Percentiles rank a stretch among this genome's conserved stretches.
These are phyloP conservation scores for Metschnikowia sp. DNA, from an alignment of 805 yeast species.

Conservation along the genomic window DNA sequence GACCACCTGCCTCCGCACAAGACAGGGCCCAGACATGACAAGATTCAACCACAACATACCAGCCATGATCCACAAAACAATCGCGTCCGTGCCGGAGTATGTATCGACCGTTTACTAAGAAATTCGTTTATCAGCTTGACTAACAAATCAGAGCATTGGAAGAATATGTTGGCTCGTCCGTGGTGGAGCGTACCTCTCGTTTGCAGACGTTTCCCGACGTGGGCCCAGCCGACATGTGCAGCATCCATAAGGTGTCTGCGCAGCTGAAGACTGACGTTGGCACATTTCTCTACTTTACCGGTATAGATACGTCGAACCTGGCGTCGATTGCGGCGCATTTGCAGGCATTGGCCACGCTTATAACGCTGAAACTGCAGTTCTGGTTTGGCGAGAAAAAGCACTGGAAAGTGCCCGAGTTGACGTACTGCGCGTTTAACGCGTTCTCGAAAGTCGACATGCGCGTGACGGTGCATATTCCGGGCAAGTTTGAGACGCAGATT, in stretches of 20 bases:
- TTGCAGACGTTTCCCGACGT: constrained; percentile 58
- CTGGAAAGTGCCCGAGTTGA: constrained; percentile 69
- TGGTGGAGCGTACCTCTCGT: constrained; percentile 62
- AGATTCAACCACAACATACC: no score
- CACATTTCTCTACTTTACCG: constrained; percentile 70
- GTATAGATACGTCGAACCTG: constrained; percentile 71
- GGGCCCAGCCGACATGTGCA: constrained; percentile 70
- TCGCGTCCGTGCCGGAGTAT: constrained; percentile 40
- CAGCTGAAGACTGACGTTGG: constrained; percentile 53
- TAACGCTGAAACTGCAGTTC: constrained; percentile 55
- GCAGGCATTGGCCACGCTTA: constrained; percentile 62
- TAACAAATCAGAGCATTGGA: constrained; percentile 40
- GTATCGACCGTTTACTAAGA: constrained; percentile 8
- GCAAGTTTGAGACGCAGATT: constrained; percentile 57
- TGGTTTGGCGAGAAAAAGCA: constrained; percentile 78
- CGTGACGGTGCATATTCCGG: constrained; percentile 73
- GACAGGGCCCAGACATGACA: no score
- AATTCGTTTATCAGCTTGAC: no score
- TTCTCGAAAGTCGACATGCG: constrained; percentile 65
- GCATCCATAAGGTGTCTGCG: constrained; percentile 42
- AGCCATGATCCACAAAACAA: constrained; percentile 33
- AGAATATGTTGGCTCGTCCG: constrained; percentile 53
- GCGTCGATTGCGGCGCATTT: constrained; percentile 76
- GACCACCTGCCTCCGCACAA: no score
- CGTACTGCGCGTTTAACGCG: constrained; percentile 61